Percentiles rank a stretch among this genome's conserved stretches.
phyloP scores from a whole-genome alignment of 2,329 filamentous ascomycete species.

The Monosporascus sp. region DNA sequence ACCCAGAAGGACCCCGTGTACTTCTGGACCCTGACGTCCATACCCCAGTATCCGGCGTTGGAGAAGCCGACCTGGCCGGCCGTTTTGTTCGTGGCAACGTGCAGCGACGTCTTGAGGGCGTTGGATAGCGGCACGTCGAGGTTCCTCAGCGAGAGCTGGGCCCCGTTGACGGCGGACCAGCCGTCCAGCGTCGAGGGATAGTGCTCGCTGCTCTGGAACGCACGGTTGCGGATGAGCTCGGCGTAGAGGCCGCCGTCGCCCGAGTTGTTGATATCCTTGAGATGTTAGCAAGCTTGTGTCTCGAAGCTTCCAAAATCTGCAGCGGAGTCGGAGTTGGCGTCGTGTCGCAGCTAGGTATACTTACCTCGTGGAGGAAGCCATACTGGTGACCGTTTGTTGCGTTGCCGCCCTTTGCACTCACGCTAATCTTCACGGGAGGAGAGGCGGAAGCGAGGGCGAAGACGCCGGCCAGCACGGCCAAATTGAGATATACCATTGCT shows the following conservation, averaged over 20 bases:
- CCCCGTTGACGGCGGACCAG: constrained; percentile 39
- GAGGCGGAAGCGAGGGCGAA: constrained; percentile 14
- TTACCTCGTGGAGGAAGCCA: constrained; percentile 40
- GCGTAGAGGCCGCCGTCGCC: constrained; percentile 71
- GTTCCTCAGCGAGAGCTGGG: constrained; percentile 41
- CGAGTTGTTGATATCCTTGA: constrained; percentile 59
- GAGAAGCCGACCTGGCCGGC: constrained; percentile 37
- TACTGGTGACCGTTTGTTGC: constrained; percentile 39
- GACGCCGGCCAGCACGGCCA: constrained; percentile 12
- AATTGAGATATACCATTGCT: constrained; percentile 14
- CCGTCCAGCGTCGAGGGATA: constrained; percentile 39
- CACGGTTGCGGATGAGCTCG: constrained; percentile 64
- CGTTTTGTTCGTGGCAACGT: constrained; percentile 31
- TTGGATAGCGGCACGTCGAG: constrained; percentile 43
- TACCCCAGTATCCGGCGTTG: constrained; percentile 55
- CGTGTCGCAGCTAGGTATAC: not conserved
- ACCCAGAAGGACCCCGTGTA: constrained; percentile 51
- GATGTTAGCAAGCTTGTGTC: too few species aligned
- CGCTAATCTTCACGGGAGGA: constrained; percentile 31
- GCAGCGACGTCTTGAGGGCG: constrained; percentile 47
- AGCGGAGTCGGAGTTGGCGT: too few species aligned
- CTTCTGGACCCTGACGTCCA: constrained; percentile 41
- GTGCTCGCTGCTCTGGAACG: constrained; percentile 53
- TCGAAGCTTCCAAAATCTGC: too few species aligned
- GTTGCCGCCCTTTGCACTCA: constrained; percentile 35